Base-by-base conservation (phyloP, 1,139 yeast genomes). In the Blastobotrys ciferrii region DNA sequence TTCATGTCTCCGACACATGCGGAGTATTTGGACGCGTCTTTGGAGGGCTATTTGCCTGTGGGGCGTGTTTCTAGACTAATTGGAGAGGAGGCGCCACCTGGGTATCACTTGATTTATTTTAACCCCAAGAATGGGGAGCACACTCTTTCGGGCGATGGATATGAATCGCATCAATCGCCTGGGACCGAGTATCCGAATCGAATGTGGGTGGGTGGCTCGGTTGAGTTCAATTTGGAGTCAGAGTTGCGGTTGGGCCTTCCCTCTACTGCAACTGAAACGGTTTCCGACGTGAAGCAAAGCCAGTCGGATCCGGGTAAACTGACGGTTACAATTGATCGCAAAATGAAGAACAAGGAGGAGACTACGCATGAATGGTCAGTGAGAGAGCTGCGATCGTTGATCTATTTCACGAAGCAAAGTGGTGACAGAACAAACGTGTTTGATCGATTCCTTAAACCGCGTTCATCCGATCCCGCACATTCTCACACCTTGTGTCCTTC, bases 91-190 rank as follows among this genome's bases (percentile, higher is more conserved):
- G 47, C 75, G 2, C 76, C 77, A 7, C 61, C 64, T 11, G 95
- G 95, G 0, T 81, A 78, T 54, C 89, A 86, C 55, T 74, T 88
- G 50, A 65, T 84, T 2, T 87, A 76, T 63, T 81, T 81, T 64
- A 79, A 78, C 53, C 81, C 84, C 3, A 68, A 74, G 32, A 80
- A 77, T 38, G 63, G 68, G 20, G 88, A 81, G 55, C 47, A 55
- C 0, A 65, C 64, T 2, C 61, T 87, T 20, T 82, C 85, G 0
- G 43, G 60, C 1, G 98, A 91, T 64, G 97, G 97, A 0, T 91
- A 87, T 65, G 95, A 87, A 57, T 74, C 82, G 49, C 80, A 83
- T 58, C 95, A 87, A 63, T 82, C 92, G 0, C 96, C 96, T 0
- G 70, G 59, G 5, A 43, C 48, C 20, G 45, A 47, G 17, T 87